Percentiles rank a stretch among this genome's conserved stretches.
Evolutionary conservation across 257 asterid genomes (phyloP).

Genomic region (Dorcoceras hygrometricum): DNA sequence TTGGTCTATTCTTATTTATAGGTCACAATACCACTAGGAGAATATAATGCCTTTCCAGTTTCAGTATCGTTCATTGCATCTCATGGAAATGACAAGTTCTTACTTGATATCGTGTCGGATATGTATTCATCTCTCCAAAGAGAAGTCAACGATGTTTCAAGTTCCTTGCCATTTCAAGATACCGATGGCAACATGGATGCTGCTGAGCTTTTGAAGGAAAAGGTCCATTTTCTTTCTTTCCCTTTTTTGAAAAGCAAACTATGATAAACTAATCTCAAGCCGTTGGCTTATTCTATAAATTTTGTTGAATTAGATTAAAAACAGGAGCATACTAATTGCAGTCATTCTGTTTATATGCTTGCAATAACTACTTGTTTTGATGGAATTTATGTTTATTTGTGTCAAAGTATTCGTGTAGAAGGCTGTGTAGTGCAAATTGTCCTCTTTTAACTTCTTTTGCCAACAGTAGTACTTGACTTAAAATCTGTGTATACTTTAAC

Average conservation of each 20-base stretch:
- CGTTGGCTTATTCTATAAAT: not conserved
- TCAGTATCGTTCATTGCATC: slow-evolving; percentile 79
- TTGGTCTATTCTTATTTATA: slow-evolving; percentile 24
- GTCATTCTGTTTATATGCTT: not conserved
- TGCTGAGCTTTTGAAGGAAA: slow-evolving; percentile 84
- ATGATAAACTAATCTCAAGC: not conserved
- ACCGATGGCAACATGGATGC: slow-evolving; percentile 60
- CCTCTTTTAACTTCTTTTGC: not conserved
- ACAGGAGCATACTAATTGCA: not conserved
- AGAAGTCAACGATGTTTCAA: slow-evolving; percentile 29
- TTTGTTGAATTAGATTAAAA: slow-evolving; percentile 6
- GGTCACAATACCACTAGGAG: slow-evolving; percentile 83
- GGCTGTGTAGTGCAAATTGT: not conserved
- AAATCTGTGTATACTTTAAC: not conserved
- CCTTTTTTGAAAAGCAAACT: not conserved
- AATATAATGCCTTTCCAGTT: slow-evolving; percentile 57
- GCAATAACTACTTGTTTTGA: not conserved
- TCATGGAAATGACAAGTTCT: slow-evolving; percentile 80
- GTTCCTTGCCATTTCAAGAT: slow-evolving; percentile 48
- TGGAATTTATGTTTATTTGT: not conserved
- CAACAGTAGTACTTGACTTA: too few relatives aligned
- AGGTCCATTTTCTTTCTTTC: slow-evolving; percentile 40
- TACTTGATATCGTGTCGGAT: slow-evolving; percentile 88
- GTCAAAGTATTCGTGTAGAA: not conserved
- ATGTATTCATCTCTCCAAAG: slow-evolving; percentile 1